Evolutionary conservation across 352 stramenopile genomes (phyloP), one percentile per base, ranked within the genome.

Genomic region (Phytopythium mirpurense): DNA sequence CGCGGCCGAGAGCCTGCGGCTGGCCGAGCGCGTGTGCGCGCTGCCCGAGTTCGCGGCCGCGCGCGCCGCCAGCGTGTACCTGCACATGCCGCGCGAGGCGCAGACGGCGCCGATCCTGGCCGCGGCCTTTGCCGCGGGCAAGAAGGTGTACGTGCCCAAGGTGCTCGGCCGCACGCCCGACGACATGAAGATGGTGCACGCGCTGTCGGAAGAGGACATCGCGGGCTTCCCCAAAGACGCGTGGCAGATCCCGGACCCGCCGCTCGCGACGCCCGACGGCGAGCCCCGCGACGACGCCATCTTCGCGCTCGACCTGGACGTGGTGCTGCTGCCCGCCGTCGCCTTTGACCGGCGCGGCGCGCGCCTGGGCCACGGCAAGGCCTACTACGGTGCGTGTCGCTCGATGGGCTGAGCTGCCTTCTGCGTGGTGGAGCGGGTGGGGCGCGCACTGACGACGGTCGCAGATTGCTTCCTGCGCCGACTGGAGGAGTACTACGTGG

Each of bases 111-210:
- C 51, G 21, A 62, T 95, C 35, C 45, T 95, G 42, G 51, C 63
- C 36, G 58, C 64, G 5, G 69, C 82, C 5, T 92, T 96, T 45
- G 70, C 55, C 8, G 56, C 64, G 0, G 51, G 68, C 8, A 95
- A 92, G 63, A 83, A 78, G 46, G 78, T 96, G 10, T 95, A 90
- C 44, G 86, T 96, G 40, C 87, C 87, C n/a, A 96, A 96, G 67
- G 90, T 96, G 54, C 83, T 57, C 12, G 75, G 79, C 14, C 59
- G 46, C 18, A 66, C 53, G 19, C 74, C 87, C 14, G 73, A 88
- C 23, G 82, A 95, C 59, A 65, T 96, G 42, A 60, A 63, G 37
- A 95, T 96, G 87, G 61, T 94, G 50, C 77, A 76, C 16, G 72
- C 77, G 11, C 42, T 59, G 15, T 90, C 77, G 2, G 58, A 82